Evolutionary conservation across 805 yeast species (phyloP), one percentile per base, ranked within the genome.

Genomic region (Cyberlindnera galapagoensis): DNA sequence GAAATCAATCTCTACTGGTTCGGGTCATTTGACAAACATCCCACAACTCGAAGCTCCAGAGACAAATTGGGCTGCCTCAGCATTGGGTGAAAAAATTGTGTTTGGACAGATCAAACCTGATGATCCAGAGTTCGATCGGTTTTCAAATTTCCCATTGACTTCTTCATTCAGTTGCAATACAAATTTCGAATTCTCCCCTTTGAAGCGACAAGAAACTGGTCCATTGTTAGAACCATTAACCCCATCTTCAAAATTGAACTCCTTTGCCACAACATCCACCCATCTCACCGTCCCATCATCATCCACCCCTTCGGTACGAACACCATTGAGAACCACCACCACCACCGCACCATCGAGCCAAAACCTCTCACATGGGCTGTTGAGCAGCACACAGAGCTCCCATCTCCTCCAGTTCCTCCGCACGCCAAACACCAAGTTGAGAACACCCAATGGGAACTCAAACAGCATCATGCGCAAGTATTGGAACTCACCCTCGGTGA

Each of bases 81-180:
- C 65, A 0, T 46, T 57, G 32, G 67, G 67, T n/a, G 60, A 61
- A 9, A 54, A 52, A 21, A 48, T 59, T 3, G 42, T 61, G 4
- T 56, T 58, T 43, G 56, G 55, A 9, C 52, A 52, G 23, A 33
- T 33, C 3, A 41, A 31, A 24, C 39, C 51, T 24, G 33, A 33
- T 14, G 21, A 31, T 18, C 40, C 34, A 20, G 46, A 42, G 24
- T 32, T 34, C n/a, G 25, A 18, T n/a, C 43, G 42, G 14, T 24
- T 39, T 4, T 24, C 46, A 2, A 34, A 39, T 22, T 38, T 43
- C 31, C 46, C 51, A 11, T 34, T 73, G 48, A 72, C 82, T 4
- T 76, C 81, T 16, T 74, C 81, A 9, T 78, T 78, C 54, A 76
- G 80, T 51, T 74, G 81, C 45, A 71, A 66, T 43, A 73, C 80